These are phyloP conservation scores for Hymenoscyphus fructigenus DNA, from an alignment of 2,329 filamentous ascomycete species.

Conservation along the genomic window DNA sequence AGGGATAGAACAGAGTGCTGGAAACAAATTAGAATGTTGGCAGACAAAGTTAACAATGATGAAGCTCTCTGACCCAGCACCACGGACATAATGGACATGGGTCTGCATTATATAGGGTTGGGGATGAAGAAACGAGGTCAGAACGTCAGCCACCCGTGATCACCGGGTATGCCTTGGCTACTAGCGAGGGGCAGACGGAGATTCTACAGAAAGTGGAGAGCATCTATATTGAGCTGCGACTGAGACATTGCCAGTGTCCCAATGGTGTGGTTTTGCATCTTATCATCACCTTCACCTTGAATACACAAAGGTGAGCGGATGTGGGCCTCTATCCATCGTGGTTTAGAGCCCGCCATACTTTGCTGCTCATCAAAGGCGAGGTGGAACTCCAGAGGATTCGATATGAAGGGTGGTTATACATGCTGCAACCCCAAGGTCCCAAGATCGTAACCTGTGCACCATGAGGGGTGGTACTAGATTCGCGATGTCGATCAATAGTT, in stretches of 20 bases:
- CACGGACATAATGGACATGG: slow-evolving; percentile 25
- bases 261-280: slow-evolving; percentile 8
- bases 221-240: background rate
- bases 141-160: slow-evolving; percentile 10
- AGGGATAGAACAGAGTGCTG: slow-evolving; percentile 5
- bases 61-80: slow-evolving; percentile 15
- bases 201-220: slow-evolving; percentile 2
- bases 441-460: slow-evolving; percentile 1
- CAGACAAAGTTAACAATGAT: slow-evolving; percentile 7
- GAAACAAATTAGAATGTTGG: slow-evolving; percentile 7
- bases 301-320: background rate
- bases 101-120: slow-evolving; percentile 28
- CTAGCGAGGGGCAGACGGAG: background rate
- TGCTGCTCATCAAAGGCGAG: background rate
- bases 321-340: background rate
- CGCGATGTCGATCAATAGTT: background rate
- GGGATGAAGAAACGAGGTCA: slow-evolving; percentile 15
- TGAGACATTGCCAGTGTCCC: slow-evolving; percentile 10
- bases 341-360: slow-evolving; percentile 1
- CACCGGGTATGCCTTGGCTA: slow-evolving; percentile 7
- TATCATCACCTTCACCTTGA: background rate
- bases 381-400: background rate
- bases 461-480: background rate
- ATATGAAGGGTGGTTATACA: slow-evolving; percentile 3
- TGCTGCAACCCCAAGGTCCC: background rate